A percentile compares a stretch with the other conserved stretches of the same genome.
Conservation (phyloP, 192 early-diverging fungal species). For the Coemansia nantahalensis region DNA sequence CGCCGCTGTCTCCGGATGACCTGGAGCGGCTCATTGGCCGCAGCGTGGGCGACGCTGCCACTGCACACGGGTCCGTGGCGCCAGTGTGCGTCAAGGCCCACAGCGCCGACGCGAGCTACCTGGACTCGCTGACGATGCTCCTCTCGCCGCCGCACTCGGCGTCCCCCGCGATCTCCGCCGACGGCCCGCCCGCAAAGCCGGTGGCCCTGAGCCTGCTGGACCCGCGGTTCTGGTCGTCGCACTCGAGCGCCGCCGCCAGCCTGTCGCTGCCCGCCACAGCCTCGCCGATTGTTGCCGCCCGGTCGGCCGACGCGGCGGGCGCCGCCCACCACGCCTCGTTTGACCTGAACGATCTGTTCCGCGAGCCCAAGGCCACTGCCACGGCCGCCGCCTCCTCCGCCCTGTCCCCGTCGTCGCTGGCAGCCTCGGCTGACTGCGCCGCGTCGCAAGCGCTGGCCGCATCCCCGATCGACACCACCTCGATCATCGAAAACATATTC, state of each 20-base stretch:
- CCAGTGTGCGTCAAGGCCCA: neutral
- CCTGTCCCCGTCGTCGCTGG: too few species aligned
- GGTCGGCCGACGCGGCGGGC: neutral
- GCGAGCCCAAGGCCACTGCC: slow-evolving; percentile 1
- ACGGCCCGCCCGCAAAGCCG: neutral
- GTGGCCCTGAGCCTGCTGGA: slow-evolving; percentile 7
- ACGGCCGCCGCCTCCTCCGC: neutral
- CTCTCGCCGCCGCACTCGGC: slow-evolving; percentile 26
- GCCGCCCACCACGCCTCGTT: slow-evolving; percentile 1
- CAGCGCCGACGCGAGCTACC: slow-evolving; percentile 1
- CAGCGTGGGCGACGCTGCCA: neutral
- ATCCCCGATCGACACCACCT: slow-evolving; percentile 3
- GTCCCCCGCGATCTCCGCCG: neutral
- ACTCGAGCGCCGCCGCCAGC: neutral
- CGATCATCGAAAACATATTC: slow-evolving; percentile 14
- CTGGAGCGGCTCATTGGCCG: slow-evolving; percentile 20
- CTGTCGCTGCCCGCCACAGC: too few species aligned
- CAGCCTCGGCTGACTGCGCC: too few species aligned
- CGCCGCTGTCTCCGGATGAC: slow-evolving; percentile 13
- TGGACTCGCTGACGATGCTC: slow-evolving; percentile 35
- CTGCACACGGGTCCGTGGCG: too few species aligned
- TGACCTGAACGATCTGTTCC: slow-evolving; percentile 28
- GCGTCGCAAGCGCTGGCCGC: neutral
- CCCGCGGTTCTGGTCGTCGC: slow-evolving; percentile 15
- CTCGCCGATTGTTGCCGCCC: neutral